Percentiles rank a stretch among this genome's conserved stretches.
Evolutionary conservation across 257 asterid genomes (phyloP).

Genomic region (Solanum neorickii): DNA sequence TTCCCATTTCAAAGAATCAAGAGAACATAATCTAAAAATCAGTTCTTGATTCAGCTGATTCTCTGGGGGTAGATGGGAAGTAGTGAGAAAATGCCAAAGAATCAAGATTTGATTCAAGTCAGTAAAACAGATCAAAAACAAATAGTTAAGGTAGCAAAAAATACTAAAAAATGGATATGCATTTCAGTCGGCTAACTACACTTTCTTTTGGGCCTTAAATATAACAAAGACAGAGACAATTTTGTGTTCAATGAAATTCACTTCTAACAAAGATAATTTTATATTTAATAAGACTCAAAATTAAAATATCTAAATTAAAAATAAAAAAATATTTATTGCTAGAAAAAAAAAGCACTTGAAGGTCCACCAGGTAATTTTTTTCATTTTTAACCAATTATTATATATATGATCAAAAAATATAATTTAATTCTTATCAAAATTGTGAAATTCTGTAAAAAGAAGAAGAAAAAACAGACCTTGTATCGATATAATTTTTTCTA

Average conservation of each 20-base stretch:
- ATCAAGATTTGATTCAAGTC: background rate
- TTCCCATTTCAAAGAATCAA: background rate
- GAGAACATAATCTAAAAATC: background rate
- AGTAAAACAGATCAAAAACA: background rate
- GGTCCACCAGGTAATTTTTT: background rate
- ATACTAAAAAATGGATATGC: background rate
- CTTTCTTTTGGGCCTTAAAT: no score
- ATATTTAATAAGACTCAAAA: no score
- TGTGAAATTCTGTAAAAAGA: background rate
- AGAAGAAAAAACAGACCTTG: background rate
- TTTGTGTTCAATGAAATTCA: no score
- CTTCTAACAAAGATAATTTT: no score
- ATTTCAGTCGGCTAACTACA: background rate
- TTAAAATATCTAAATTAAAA: no score
- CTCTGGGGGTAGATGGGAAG: background rate
- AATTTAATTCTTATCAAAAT: background rate
- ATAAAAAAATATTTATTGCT: no score
- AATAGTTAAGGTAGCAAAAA: background rate
- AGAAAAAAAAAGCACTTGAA: fast-evolving
- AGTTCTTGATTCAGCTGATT: background rate
- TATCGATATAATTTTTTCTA: no score
- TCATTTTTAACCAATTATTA: background rate
- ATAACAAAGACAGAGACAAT: no score
- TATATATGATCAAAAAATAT: background rate
- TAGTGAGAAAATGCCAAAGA: background rate